Evolutionary conservation across 1,139 yeast species (phyloP).

Genomic region (Nakaseomyces sp.): DNA sequence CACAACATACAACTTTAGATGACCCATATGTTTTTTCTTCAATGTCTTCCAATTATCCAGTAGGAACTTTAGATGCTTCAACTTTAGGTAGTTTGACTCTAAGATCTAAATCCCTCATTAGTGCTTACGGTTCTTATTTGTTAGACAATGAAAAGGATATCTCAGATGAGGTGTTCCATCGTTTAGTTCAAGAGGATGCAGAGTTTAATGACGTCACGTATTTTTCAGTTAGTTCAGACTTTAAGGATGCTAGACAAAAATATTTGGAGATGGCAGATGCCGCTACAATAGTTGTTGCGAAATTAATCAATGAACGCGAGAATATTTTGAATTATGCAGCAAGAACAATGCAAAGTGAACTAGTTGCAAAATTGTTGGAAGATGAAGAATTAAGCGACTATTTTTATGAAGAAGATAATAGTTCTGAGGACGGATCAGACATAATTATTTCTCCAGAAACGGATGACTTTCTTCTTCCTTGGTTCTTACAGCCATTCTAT

Average conservation of each 20-base stretch:
- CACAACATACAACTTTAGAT: constrained; percentile 60
- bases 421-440: not conserved
- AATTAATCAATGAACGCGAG: constrained; percentile 58
- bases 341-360: constrained; percentile 63
- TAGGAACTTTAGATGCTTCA: constrained; percentile 1
- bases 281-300: constrained; percentile 41
- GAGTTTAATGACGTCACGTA: constrained; percentile 37
- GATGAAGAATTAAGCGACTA: constrained; percentile 38
- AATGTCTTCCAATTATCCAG: constrained; percentile 39
- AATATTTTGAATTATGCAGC: constrained; percentile 61
- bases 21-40: constrained; percentile 66
- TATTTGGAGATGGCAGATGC: constrained; percentile 28
- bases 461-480: not conserved
- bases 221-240: constrained; percentile 38
- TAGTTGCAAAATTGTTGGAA: constrained; percentile 49
- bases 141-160: constrained; percentile 36
- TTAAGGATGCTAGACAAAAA: constrained; percentile 34
- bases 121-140: constrained; percentile 1
- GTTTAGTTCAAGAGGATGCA: constrained; percentile 39
- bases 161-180: constrained; percentile 39
- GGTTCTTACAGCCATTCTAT: constrained; percentile 4
- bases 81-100: not conserved
- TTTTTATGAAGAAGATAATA: constrained; percentile 25
- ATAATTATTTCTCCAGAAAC: not conserved
- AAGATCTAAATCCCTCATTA: not conserved